Percentiles rank a stretch among this genome's conserved stretches.
These are phyloP conservation scores for Solanum chmielewskii DNA, from an alignment of 257 asterid species.

Conservation along the genomic window DNA sequence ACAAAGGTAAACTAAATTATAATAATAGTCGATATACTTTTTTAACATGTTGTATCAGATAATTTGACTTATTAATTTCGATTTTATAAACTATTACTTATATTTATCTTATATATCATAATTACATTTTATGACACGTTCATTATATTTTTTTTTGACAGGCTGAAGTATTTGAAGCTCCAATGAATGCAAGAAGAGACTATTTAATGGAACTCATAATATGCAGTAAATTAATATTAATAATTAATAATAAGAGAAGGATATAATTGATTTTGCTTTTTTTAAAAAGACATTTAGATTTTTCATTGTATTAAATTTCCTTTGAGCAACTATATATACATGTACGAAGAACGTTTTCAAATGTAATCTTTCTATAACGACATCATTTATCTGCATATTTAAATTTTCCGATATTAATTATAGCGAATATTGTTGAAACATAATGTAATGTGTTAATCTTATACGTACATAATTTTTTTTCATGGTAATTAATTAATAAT, in stretches of 20 bases:
- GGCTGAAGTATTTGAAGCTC: conserved; percentile 31
- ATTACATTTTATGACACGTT: neutral
- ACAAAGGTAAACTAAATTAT: conserved; percentile 11
- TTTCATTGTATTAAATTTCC: neutral
- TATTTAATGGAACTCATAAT: neutral
- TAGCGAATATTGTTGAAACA: neutral
- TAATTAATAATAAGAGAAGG: neutral
- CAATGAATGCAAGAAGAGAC: conserved; percentile 6
- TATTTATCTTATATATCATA: neutral
- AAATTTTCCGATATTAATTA: neutral
- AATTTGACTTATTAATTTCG: neutral
- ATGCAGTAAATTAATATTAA: neutral
- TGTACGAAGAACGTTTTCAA: neutral
- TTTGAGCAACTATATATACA: neutral
- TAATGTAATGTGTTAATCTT: neutral
- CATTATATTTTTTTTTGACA: neutral
- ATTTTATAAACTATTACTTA: neutral
- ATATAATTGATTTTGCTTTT: neutral
- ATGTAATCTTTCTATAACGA: neutral
- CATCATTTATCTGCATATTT: neutral
- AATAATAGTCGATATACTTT: neutral
- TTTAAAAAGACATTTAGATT: neutral
- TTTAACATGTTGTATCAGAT: neutral
- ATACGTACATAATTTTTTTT: neutral
- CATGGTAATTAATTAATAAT: no score